Base-by-base conservation (phyloP, 1,284 basidiomycete species). In the Amylostereum areolatum region DNA sequence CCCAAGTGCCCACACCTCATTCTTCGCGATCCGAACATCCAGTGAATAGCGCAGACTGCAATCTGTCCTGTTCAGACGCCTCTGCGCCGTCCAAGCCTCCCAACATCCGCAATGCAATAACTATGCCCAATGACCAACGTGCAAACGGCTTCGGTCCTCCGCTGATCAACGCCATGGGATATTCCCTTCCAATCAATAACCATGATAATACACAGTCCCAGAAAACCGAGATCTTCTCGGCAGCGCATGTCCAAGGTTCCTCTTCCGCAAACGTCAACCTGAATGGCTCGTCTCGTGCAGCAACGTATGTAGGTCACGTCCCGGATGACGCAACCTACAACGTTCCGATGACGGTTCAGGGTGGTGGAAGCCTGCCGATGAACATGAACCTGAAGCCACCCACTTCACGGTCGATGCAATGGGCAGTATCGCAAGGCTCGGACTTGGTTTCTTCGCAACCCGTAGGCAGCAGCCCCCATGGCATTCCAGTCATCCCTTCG, bases 11-110 rank as follows among this genome's bases (percentile, higher is more conserved):
- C 10, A 45, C 25, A 12, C 7, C 12, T 27, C 63, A 59, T 4
- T 62, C 18, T 72, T 4, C 55, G 12, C 41, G 11, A 5, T 29
- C 41, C n/a, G 41, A 24, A 8, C n/a, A 11, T 27, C 7, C 41
- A 7, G 25, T 28, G 28, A 28, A 43, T 28, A 28, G 27, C 28
- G 18, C 25, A 4, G 30, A 28, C n/a, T 7, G 25, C 8, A 12
- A 24, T 43, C 10, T 28, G 6, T 28, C 18, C 10, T 10, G 11
- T n/a, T 9, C 34, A 35, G 34, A 28, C 41, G n/a, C 6, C 25
- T 18, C 25, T 29, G 24, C 63, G 6, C 76, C 75, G 18, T 71
- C 70, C 5, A 80, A 81, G 57, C 65, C 68, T 0, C 72, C 73
- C 43, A 64, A 54, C 53, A 48, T 52, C 54, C 51, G 58, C 51